Percentiles rank a stretch among this genome's conserved stretches.
These are phyloP conservation scores for Helenozyma rhizophorensis DNA, from an alignment of 805 yeast genomes.

Conservation along the genomic window DNA sequence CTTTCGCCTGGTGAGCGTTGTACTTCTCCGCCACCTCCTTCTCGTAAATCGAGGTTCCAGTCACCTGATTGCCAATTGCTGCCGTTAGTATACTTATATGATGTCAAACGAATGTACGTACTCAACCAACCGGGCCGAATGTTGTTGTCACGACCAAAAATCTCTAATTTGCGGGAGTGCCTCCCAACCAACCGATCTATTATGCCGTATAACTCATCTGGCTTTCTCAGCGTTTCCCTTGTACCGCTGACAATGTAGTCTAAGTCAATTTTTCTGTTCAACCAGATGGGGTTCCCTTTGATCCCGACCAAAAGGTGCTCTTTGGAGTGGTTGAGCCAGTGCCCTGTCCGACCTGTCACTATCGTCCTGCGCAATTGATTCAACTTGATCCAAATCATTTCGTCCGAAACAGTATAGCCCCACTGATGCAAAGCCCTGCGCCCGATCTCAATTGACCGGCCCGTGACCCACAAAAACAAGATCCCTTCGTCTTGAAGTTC, in stretches of 20 bases:
- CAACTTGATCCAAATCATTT: slow-evolving; percentile 85
- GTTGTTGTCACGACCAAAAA: slow-evolving; percentile 86
- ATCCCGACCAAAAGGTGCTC: slow-evolving; percentile 85
- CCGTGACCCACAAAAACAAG: slow-evolving; percentile 89
- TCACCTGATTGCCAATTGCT: slow-evolving; percentile 74
- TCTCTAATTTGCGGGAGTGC: slow-evolving; percentile 74
- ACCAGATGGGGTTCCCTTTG: slow-evolving; percentile 77
- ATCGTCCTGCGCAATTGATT: slow-evolving; percentile 85
- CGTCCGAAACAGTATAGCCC: slow-evolving; percentile 81
- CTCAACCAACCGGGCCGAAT: slow-evolving; percentile 87
- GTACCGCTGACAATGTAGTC: slow-evolving; percentile 80
- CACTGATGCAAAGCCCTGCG: slow-evolving; percentile 68
- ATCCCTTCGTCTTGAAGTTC: slow-evolving; percentile 80
- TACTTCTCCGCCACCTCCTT: slow-evolving; percentile 48
- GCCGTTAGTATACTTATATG: slow-evolving; percentile 4
- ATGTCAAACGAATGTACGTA: slow-evolving; percentile 14
- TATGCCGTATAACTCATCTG: slow-evolving; percentile 83
- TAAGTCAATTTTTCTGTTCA: slow-evolving; percentile 59
- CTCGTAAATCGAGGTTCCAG: slow-evolving; percentile 56
- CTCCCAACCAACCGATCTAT: slow-evolving; percentile 81
- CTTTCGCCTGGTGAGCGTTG: slow-evolving; percentile 8
- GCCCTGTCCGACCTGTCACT: slow-evolving; percentile 95
- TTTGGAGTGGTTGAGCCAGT: slow-evolving; percentile 93
- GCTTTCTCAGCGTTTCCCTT: slow-evolving; percentile 85
- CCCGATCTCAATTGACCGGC: slow-evolving; percentile 87